Evolutionary conservation across 2,329 filamentous ascomycete genomes (phyloP), one percentile per base, ranked within the genome.

Genomic region (Apiospora marii): DNA sequence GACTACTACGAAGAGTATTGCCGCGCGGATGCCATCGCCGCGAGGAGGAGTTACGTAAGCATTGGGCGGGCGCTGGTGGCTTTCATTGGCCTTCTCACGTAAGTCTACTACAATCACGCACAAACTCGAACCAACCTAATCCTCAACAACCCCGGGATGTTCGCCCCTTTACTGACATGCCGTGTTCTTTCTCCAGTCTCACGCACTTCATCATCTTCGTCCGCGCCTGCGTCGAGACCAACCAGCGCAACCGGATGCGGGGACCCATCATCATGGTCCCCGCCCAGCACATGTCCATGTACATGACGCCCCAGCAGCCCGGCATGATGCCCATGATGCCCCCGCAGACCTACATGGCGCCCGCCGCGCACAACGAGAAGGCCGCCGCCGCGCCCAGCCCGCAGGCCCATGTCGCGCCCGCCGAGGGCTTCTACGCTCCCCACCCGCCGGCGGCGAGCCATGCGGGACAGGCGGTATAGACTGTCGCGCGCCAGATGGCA

Each of bases 171-270:
- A 24, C 48, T 51, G 27, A 58, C 27, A 58, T 2, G 16, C 10
- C 51, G 7, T 3, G 16, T 8, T 6, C 46, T 12, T 30, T 30
- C 34, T 61, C 13, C 24, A 74, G 73, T 8, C 34, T 74, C 7
- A 67, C 70, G 1, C 73, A 74, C 44, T 74, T 74, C 37, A 34
- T 72, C 69, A 49, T 74, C n/a, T 74, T 74, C 22, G 73, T 74
- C n/a, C 67, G 69, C 27, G 73, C 71, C 27, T 74, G 73, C 67
- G 30, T 70, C 27, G 73, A 74, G 46, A 71, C 69, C 22, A 73
- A 74, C 69, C 43, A 67, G 44, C 69, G 69, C 12, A 74, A 74
- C 67, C 53, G 67, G 51, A 48, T 44, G 24, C 43, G 67, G 3
- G 37, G 51, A 7, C 34, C 48, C 27, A 51, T 71, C 69, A 58